Evolutionary conservation across 2,329 filamentous ascomycete genomes (phyloP).

Genomic region (Pseudohalonectria lignicola): DNA sequence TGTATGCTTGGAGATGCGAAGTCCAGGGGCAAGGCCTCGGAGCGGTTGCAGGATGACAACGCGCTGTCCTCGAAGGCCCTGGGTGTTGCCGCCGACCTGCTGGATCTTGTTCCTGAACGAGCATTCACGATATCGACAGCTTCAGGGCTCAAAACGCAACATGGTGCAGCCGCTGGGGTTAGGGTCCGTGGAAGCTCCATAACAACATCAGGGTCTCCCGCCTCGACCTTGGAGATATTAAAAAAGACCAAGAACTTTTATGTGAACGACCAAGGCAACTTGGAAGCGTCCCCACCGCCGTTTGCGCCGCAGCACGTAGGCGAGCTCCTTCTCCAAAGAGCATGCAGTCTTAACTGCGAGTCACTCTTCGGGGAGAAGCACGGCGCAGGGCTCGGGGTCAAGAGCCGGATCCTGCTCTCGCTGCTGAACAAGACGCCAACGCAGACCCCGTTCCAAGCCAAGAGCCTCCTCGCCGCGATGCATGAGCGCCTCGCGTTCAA

Average conservation of each 20-base stretch:
- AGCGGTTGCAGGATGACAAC: constrained; percentile 6
- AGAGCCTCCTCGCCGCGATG: constrained; percentile 37
- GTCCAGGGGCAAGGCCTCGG: constrained; percentile 16
- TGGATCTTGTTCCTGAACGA: constrained; percentile 54
- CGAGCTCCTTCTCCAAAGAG: constrained; percentile 53
- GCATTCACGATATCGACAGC: constrained; percentile 32
- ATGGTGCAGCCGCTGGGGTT: no score
- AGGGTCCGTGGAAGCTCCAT: neutral
- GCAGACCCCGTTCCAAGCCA: constrained; percentile 32
- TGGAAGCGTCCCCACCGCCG: constrained; percentile 50
- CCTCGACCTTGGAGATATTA: constrained; percentile 33
- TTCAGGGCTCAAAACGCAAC: constrained; percentile 9
- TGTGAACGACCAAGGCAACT: constrained; percentile 55
- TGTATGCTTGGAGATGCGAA: constrained; percentile 47
- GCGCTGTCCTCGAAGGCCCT: constrained; percentile 21
- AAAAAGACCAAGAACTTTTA: constrained; percentile 57
- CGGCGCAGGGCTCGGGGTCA: constrained; percentile 39
- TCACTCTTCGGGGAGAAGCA: constrained; percentile 28
- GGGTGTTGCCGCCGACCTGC: constrained; percentile 41
- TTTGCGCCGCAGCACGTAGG: constrained; percentile 44
- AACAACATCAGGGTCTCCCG: constrained; percentile 4
- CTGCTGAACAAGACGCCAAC: constrained; percentile 41
- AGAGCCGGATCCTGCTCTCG: constrained; percentile 47
- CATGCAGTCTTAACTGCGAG: constrained; percentile 38
- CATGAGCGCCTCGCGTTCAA: constrained; percentile 30